These are phyloP conservation scores for Fusarium sarcochroum DNA, from an alignment of 2,329 filamentous ascomycete genomes.

Conservation along the genomic window DNA sequence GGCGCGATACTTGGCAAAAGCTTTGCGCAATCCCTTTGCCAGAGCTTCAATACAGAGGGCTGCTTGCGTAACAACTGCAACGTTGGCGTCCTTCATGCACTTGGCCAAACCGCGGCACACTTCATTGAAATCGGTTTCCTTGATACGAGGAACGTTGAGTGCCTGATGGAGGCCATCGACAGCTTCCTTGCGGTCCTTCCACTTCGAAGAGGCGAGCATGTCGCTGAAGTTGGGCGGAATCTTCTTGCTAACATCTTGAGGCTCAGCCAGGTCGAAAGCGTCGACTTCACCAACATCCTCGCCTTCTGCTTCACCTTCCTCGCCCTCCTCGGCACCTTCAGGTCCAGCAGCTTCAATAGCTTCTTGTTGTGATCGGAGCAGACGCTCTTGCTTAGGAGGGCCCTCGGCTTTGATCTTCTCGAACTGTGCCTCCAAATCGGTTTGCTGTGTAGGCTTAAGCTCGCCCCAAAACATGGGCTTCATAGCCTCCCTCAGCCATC, in stretches of 20 bases:
- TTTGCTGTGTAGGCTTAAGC: constrained; percentile 94
- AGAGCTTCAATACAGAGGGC: constrained; percentile 93
- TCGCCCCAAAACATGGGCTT: constrained; percentile 98
- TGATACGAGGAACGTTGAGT: constrained; percentile 89
- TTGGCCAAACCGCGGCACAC: constrained; percentile 88
- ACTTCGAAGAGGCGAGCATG: constrained; percentile 89
- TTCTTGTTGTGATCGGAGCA: constrained; percentile 90
- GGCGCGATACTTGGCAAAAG: constrained; percentile 84
- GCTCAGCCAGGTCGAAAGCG: constrained; percentile 84
- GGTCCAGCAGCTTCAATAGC: constrained; percentile 76
- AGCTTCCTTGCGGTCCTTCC: constrained; percentile 98
- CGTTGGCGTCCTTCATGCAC: constrained; percentile 98
- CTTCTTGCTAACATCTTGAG: constrained; percentile 87
- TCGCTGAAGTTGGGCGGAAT: constrained; percentile 87
- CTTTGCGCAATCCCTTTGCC: constrained; percentile 84
- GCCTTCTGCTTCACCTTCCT: constrained; percentile 67
- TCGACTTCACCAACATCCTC: constrained; percentile 76
- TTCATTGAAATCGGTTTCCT: constrained; percentile 90
- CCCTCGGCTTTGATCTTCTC: constrained; percentile 92
- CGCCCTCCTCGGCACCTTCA: constrained; percentile 71
- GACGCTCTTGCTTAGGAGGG: constrained; percentile 88
- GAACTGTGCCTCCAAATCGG: constrained; percentile 93
- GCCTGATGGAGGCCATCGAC: constrained; percentile 83
- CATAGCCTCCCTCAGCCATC: constrained; percentile 98
- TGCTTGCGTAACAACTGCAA: constrained; percentile 92